phyloP scores from a whole-genome alignment of 768 basidiomycete species.

The Mycena albidolilacea region DNA sequence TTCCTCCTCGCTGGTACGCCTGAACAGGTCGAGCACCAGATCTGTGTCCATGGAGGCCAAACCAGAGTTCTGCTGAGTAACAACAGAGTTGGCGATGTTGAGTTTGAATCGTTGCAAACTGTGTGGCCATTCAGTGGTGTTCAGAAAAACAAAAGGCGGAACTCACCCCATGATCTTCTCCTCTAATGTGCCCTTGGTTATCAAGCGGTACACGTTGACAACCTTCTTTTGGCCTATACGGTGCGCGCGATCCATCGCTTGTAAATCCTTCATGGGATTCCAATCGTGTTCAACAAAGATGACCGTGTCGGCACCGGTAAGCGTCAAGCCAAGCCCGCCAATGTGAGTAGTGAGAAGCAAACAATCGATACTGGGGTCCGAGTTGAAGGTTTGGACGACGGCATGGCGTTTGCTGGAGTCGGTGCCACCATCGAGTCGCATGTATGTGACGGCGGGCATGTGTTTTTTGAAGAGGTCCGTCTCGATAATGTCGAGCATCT shows the following conservation, averaged over 20 bases:
- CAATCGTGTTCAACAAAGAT: constrained; percentile 99
- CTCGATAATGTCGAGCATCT: constrained; percentile 99
- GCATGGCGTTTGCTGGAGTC: constrained; percentile 96
- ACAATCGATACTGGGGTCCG: constrained; percentile 97
- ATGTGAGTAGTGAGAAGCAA: constrained; percentile 96
- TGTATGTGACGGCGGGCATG: constrained; percentile 98
- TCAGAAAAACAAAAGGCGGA: constrained; percentile 3
- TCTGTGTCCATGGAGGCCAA: constrained; percentile 97
- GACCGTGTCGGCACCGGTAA: constrained; percentile 98
- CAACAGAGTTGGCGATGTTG: constrained; percentile 96
- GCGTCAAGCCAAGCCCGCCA: constrained; percentile 94
- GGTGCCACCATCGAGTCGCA: constrained; percentile 95
- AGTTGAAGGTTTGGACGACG: constrained; percentile 97
- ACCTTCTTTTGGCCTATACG: constrained; percentile 99
- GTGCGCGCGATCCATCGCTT: constrained; percentile 99
- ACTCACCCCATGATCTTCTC: constrained; percentile 99
- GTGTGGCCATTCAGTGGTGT: constrained; percentile 35
- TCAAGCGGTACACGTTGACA: constrained; percentile 97
- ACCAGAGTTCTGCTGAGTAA: constrained; percentile 97
- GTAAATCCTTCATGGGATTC: constrained; percentile 99
- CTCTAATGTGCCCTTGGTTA: constrained; percentile 97
- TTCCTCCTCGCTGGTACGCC: constrained; percentile 85
- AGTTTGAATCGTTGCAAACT: constrained; percentile 99
- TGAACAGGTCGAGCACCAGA: constrained; percentile 95
- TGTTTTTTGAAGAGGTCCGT: constrained; percentile 89